Conservation (phyloP, 2,329 filamentous ascomycete species). For the Colletotrichum endophyticum region DNA sequence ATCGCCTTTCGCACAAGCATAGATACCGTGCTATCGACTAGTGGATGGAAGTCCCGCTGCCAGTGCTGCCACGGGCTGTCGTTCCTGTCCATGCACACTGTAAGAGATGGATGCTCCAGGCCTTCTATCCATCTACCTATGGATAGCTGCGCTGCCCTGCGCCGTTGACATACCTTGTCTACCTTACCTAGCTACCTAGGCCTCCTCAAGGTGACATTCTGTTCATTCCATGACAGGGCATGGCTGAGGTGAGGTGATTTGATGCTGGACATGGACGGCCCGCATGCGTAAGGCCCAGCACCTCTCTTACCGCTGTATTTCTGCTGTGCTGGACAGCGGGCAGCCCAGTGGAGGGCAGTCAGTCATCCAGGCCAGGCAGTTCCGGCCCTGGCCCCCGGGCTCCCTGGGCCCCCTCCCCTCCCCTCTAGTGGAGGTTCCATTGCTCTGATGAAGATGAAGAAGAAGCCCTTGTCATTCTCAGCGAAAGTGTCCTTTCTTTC, state of each 20-base stretch:
- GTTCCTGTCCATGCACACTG: not conserved
- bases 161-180: not conserved
- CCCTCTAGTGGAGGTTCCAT: no score
- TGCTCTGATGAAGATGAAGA: not conserved
- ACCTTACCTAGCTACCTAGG: no score
- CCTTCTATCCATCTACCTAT: not conserved
- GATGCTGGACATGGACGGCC: not conserved
- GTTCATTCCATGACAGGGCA: not conserved
- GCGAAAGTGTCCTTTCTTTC: not conserved
- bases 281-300: not conserved
- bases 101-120: not conserved
- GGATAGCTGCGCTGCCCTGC: not conserved
- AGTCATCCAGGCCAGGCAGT: not conserved
- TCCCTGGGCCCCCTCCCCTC: no score
- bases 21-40: not conserved
- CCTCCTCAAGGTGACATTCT: not conserved
- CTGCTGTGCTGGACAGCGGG: not conserved
- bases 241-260: not conserved
- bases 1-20: not conserved
- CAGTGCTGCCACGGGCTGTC: not conserved
- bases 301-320: not conserved
- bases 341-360: no score
- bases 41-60: not conserved
- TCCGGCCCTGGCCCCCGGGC: not conserved
- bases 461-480: not conserved